Conservation (phyloP, 768 basidiomycete species). For the Trametes punicea region DNA sequence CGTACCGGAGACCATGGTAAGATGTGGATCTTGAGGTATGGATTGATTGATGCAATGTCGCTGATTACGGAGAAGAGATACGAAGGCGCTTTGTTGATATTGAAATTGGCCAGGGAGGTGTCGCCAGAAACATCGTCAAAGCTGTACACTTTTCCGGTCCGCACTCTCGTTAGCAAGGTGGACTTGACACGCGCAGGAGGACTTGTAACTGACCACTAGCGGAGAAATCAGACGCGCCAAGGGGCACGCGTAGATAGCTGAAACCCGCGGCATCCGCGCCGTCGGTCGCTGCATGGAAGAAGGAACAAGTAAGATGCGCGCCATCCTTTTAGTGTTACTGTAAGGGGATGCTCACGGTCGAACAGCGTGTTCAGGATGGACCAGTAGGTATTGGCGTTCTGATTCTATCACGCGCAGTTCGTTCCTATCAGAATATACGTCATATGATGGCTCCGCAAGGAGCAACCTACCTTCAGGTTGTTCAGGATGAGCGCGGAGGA, state of each 20-base stretch:
- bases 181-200: background rate
- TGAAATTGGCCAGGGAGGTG: constrained; percentile 54
- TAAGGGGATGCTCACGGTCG: constrained; percentile 33
- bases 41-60: constrained; percentile 68
- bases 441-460: background rate
- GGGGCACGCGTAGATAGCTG: constrained; percentile 63
- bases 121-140: constrained; percentile 64
- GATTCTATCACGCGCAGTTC: constrained; percentile 34
- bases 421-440: background rate
- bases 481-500: constrained; percentile 60
- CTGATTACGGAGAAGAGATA: constrained; percentile 59
- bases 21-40: constrained; percentile 50
- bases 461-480: constrained; percentile 55
- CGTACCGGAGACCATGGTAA: constrained; percentile 75
- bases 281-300: constrained; percentile 44
- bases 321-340: too few relatives aligned
- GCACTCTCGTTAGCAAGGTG: background rate
- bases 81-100: constrained; percentile 54
- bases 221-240: constrained; percentile 77
- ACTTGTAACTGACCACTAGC: constrained; percentile 39
- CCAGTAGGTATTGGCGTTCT: constrained; percentile 57
- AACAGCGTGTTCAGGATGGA: constrained; percentile 57
- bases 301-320: background rate
- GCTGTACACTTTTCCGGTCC: constrained; percentile 48
- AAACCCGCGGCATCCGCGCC: constrained; percentile 61